Percentiles rank a stretch among this genome's conserved stretches.
These are phyloP conservation scores for Pyrenophora tritici-repentis DNA, from an alignment of 2,329 filamentous ascomycete genomes.

Conservation along the genomic window DNA sequence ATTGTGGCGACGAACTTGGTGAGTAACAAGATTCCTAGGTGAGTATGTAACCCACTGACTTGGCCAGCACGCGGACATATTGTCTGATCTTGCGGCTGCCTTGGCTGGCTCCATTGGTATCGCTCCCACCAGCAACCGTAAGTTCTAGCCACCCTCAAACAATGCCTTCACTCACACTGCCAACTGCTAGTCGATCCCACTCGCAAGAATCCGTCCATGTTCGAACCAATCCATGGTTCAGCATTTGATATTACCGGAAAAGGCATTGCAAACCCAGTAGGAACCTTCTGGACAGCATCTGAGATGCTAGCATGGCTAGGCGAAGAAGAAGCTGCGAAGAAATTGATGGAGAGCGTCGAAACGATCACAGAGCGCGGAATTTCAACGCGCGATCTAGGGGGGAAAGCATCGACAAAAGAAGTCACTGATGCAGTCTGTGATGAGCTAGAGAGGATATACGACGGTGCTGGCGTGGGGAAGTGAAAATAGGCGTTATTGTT, in stretches of 20 bases:
- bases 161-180: background rate
- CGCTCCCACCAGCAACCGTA: slow-evolving; percentile 67
- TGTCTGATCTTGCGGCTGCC: slow-evolving; percentile 72
- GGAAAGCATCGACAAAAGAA: slow-evolving; percentile 49
- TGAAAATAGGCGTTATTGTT: background rate
- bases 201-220: slow-evolving; percentile 63
- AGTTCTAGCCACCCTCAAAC: background rate
- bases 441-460: slow-evolving; percentile 40
- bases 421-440: slow-evolving; percentile 51
- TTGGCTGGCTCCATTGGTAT: slow-evolving; percentile 74
- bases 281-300: slow-evolving; percentile 63
- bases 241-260: slow-evolving; percentile 64
- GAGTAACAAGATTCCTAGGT: slow-evolving; percentile 3
- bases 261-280: slow-evolving; percentile 62
- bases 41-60: background rate
- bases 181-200: slow-evolving; percentile 61
- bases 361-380: slow-evolving; percentile 58
- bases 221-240: slow-evolving; percentile 65
- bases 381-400: slow-evolving; percentile 61
- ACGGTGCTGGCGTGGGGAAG: background rate
- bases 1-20: slow-evolving; percentile 66
- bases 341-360: slow-evolving; percentile 59
- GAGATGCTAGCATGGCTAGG: slow-evolving; percentile 65
- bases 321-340: slow-evolving; percentile 56
- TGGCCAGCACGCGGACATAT: slow-evolving; percentile 62